phyloP scores from a whole-genome alignment of 768 basidiomycete genomes.

The Suillus decipiens region DNA sequence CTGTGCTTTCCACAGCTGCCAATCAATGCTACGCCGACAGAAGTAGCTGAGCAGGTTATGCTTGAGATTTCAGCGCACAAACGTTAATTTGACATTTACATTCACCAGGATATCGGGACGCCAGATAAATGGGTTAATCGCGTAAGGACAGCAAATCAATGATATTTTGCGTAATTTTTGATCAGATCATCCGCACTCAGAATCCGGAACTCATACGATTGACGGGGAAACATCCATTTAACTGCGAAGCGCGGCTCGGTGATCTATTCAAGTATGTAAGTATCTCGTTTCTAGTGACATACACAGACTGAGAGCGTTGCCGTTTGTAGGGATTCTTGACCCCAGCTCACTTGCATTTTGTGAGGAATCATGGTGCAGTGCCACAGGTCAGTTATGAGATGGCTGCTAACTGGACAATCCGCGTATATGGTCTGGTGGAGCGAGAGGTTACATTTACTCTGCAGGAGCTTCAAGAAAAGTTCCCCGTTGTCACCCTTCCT shows the following conservation, averaged over 20 bases:
- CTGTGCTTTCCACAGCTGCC: conserved; percentile 25
- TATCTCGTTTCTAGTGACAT: neutral
- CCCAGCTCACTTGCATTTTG: conserved; percentile 53
- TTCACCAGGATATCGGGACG: conserved; percentile 33
- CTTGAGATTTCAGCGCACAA: neutral
- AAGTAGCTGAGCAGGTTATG: conserved; percentile 26
- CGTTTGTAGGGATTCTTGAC: conserved; percentile 53
- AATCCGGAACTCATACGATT: conserved; percentile 46
- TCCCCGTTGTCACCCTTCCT: conserved; percentile 57
- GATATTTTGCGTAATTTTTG: neutral
- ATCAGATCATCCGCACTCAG: conserved; percentile 11
- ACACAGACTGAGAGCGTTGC: neutral
- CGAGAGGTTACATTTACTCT: conserved; percentile 42
- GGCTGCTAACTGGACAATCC: conserved; percentile 46
- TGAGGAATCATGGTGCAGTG: conserved; percentile 65
- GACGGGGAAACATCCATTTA: conserved; percentile 66
- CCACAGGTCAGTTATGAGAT: conserved; percentile 43
- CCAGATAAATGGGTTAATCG: conserved; percentile 45
- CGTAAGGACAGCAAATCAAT: conserved; percentile 17
- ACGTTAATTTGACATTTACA: neutral
- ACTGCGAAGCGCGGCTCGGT: conserved; percentile 50
- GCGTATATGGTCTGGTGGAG: conserved; percentile 41
- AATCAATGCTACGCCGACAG: conserved; percentile 21
- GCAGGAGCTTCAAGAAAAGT: conserved; percentile 44
- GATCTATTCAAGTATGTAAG: conserved; percentile 42